These are phyloP conservation scores for Ophiorrhiza pumila DNA, from an alignment of 257 asterid genomes.

Conservation along the genomic window DNA sequence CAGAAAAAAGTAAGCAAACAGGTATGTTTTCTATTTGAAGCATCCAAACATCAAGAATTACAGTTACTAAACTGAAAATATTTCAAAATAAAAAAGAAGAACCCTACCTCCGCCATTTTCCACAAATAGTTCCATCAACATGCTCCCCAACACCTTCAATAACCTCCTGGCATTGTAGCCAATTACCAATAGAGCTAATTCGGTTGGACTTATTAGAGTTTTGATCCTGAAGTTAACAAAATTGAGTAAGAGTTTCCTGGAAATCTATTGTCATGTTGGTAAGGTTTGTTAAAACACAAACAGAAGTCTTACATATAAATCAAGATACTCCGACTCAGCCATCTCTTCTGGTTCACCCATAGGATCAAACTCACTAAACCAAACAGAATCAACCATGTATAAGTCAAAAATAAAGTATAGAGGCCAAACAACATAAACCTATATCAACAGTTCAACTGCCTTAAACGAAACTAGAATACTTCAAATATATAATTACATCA, in stretches of 20 bases:
- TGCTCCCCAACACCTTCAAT: conserved; percentile 51
- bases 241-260: conserved; percentile 21
- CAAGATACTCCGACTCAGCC: conserved; percentile 21
- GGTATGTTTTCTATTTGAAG: background rate
- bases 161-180: conserved; percentile 81
- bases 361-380: conserved; percentile 48
- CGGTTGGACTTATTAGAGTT: conserved; percentile 27
- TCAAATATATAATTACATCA: background rate
- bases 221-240: conserved; percentile 35
- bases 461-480: background rate
- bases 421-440: background rate
- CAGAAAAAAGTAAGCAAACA: background rate
- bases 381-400: conserved; percentile 28
- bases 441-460: background rate
- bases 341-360: conserved; percentile 48
- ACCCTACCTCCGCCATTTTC: conserved; percentile 86
- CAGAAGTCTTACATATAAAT: conserved; percentile 47
- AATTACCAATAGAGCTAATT: conserved; percentile 63
- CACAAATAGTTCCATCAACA: conserved; percentile 66
- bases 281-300: conserved; percentile 17
- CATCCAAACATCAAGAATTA: background rate
- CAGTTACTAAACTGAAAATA: background rate
- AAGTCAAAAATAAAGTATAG: background rate
- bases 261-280: conserved; percentile 17
- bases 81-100: background rate